These are phyloP conservation scores for Sclerotinia subarctica DNA, from an alignment of 2,329 filamentous ascomycete species.

Conservation along the genomic window DNA sequence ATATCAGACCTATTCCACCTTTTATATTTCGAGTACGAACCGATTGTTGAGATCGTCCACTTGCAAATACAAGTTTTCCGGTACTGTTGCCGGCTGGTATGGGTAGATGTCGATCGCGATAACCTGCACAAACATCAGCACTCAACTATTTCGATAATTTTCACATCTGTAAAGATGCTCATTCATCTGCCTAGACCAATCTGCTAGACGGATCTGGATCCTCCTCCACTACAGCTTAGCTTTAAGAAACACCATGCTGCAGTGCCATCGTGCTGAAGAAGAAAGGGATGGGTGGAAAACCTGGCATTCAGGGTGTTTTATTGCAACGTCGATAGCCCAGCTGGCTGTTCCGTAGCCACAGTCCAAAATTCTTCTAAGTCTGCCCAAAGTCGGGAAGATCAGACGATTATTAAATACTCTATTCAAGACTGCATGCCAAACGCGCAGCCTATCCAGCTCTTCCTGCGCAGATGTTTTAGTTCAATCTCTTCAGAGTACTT, in stretches of 20 bases:
- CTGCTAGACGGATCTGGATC: background rate
- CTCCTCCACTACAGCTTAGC: background rate
- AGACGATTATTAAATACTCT: conserved; percentile 63
- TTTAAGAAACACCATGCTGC: background rate
- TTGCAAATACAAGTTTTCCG: conserved; percentile 58
- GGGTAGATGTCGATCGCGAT: conserved; percentile 70
- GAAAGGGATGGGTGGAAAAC: conserved; percentile 43
- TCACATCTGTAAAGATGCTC: background rate
- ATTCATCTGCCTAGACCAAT: background rate
- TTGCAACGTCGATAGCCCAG: conserved; percentile 68
- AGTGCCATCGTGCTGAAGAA: background rate
- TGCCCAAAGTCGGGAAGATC: conserved; percentile 64
- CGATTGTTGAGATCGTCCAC: conserved; percentile 68
- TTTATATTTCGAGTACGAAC: conserved; percentile 40
- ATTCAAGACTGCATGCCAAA: conserved; percentile 60
- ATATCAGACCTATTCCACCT: conserved; percentile 11
- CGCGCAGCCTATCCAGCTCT: conserved; percentile 62
- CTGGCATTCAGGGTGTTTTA: conserved; percentile 60
- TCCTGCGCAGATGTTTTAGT: conserved; percentile 46
- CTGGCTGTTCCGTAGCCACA: conserved; percentile 69
- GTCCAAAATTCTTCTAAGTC: conserved; percentile 61
- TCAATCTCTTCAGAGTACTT: background rate
- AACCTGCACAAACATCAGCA: conserved; percentile 49
- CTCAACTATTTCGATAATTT: background rate
- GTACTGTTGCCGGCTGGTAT: conserved; percentile 61